Base-by-base conservation (phyloP, 108 stramenopile species). In the Nitzschia sp. region DNA sequence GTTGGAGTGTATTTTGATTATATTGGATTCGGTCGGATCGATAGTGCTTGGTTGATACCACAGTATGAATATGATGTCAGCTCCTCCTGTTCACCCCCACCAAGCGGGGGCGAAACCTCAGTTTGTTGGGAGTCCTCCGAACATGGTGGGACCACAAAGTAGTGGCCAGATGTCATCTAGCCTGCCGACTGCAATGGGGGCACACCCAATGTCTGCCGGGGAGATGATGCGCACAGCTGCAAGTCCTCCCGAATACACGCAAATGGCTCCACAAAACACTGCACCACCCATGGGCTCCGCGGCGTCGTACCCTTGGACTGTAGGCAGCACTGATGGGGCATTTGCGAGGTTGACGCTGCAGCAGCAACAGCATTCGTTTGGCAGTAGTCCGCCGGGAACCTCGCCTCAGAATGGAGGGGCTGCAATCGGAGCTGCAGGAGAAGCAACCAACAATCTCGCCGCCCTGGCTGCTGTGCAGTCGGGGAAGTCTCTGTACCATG, bases 311-410 rank as follows among this genome's bases (percentile, higher is more conserved):
- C 81, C 83, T 29, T 84, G 81, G 83, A 71, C 83, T 1, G 53
- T 73, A 19, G 86, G 80, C 34, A 75, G 77, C 31, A 80, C 81
- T 11, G 81, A 77, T 67, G 79, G 79, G n/a, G 53, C 79, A 15
- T 71, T 59, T 60, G 78, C 80, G 0, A 69, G 38, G 16, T 21
- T 77, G 48, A 63, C 66, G 22, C 23, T 76, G 15, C 53, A 68
- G 66, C 59, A 68, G 30, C 69, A 61, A 47, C 58, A 62, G 13
- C 55, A 63, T 62, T 29, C 52, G 53, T 29, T 71, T 63, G 8
- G 74, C 73, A 64, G 62, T 65, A 30, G 67, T 70, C 55, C 73
- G 71, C 3, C 63, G 52, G 45, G 81, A 54, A 55, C 4, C 1
- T 25, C 48, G 21, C 45, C 55, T 22, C 13, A 22, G 1, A 33